phyloP scores from a whole-genome alignment of 257 asterid genomes.

The Jasminum sambac region DNA sequence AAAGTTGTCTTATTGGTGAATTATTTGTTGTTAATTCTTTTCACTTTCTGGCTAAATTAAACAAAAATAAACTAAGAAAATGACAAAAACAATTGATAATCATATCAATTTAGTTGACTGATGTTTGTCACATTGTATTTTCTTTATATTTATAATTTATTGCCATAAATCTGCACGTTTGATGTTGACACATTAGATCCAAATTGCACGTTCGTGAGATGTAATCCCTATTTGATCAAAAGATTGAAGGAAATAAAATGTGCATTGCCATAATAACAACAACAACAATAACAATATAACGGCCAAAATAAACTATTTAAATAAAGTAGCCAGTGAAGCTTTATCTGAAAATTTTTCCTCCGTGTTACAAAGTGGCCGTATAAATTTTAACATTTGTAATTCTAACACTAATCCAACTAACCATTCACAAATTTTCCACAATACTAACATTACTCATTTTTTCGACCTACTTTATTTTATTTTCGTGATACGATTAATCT shows the following conservation, averaged over 20 bases:
- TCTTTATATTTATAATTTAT: slow-evolving; percentile 3
- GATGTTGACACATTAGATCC: not conserved
- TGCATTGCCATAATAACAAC: not conserved
- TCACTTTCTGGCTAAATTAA: no score
- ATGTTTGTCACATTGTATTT: not conserved
- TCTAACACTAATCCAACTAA: no score
- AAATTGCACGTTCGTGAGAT: not conserved
- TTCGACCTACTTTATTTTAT: no score
- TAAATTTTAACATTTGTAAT: no score
- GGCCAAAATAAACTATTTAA: not conserved
- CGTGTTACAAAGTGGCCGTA: no score
- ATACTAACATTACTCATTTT: no score
- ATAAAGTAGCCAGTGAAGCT: no score
- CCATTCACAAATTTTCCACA: no score
- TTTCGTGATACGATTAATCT: no score
- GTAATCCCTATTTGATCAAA: not conserved
- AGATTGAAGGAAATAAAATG: not conserved
- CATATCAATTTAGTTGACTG: not conserved
- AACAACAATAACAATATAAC: not conserved
- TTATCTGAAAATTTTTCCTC: no score
- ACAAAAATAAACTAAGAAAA: not conserved
- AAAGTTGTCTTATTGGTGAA: no score
- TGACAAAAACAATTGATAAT: not conserved
- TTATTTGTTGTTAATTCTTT: no score
- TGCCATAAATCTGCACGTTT: slow-evolving; percentile 16